phyloP scores from a whole-genome alignment of 768 basidiomycete species.

The Phlegmacium glaucopus region DNA sequence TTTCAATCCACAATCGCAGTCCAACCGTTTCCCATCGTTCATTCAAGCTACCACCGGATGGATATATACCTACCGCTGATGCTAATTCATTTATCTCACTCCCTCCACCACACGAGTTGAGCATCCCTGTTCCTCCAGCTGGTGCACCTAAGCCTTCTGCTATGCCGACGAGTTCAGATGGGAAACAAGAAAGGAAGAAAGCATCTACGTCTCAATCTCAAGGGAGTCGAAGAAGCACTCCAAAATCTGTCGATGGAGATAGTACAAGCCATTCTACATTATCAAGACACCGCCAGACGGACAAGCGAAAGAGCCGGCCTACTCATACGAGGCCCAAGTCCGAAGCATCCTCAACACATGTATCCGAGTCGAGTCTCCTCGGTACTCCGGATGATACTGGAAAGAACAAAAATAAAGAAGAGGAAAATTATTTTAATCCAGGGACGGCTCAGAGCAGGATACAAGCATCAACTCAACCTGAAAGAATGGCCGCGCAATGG shows the following conservation, averaged over 20 bases:
- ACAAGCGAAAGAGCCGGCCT: conserved; percentile 1
- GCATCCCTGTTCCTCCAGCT: conserved; percentile 18
- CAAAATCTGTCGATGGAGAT: background rate
- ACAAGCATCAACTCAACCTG: conserved; percentile 14
- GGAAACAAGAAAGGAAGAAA: too few species aligned
- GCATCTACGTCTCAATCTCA: too few species aligned
- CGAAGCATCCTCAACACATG: conserved; percentile 25
- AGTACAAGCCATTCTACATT: background rate
- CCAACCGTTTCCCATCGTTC: conserved; percentile 22
- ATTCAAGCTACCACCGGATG: conserved; percentile 40
- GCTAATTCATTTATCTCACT: conserved; percentile 36
- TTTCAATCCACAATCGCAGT: conserved; percentile 13
- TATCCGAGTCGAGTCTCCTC: conserved; percentile 37
- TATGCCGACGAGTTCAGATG: background rate
- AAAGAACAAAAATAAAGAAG: background rate
- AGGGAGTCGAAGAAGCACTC: background rate
- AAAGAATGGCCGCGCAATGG: conserved; percentile 31
- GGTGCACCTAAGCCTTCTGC: conserved; percentile 1
- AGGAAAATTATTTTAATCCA: background rate
- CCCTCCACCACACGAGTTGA: conserved; percentile 51
- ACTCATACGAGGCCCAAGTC: background rate
- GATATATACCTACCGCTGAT: conserved; percentile 44
- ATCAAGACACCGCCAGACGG: too few species aligned
- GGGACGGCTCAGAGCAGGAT: background rate
- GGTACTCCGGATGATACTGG: conserved; percentile 21